Evolutionary conservation across 768 basidiomycete species (phyloP).

Genomic region (Megacollybia marginata): DNA sequence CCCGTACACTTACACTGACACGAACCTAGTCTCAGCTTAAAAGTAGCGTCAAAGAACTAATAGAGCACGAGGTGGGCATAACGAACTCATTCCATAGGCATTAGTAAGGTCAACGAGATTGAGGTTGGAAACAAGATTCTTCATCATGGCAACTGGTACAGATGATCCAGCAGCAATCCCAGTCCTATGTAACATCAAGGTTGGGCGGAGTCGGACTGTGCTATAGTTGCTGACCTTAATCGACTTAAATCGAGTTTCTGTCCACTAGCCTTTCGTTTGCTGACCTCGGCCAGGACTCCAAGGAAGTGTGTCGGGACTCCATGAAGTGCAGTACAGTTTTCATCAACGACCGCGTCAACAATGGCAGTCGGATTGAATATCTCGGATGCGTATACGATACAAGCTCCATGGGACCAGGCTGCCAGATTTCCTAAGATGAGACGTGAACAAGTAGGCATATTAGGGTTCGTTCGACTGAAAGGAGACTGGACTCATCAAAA

Average conservation of each 20-base stretch:
- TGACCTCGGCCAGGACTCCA: conserved; percentile 63
- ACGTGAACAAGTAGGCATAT: conserved; percentile 33
- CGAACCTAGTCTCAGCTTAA: conserved; percentile 65
- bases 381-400: conserved; percentile 69
- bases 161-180: conserved; percentile 80
- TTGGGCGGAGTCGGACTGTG: neutral
- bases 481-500: conserved; percentile 66
- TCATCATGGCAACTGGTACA: conserved; percentile 77
- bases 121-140: conserved; percentile 54
- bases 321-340: conserved; percentile 72
- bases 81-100: conserved; percentile 85
- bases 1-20: neutral
- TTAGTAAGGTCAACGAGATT: conserved; percentile 67
- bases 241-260: conserved; percentile 38
- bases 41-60: too few relatives aligned
- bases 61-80: too few relatives aligned
- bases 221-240: conserved; percentile 39
- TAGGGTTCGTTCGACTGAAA: conserved; percentile 6
- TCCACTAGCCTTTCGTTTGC: conserved; percentile 40
- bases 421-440: conserved; percentile 79
- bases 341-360: conserved; percentile 61
- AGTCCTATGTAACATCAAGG: conserved; percentile 37
- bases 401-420: conserved; percentile 66
- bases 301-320: conserved; percentile 85
- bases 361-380: conserved; percentile 57